Evolutionary conservation across 2,329 filamentous ascomycete genomes (phyloP), one percentile per base, ranked within the genome.

Genomic region (Fusarium sp.): DNA sequence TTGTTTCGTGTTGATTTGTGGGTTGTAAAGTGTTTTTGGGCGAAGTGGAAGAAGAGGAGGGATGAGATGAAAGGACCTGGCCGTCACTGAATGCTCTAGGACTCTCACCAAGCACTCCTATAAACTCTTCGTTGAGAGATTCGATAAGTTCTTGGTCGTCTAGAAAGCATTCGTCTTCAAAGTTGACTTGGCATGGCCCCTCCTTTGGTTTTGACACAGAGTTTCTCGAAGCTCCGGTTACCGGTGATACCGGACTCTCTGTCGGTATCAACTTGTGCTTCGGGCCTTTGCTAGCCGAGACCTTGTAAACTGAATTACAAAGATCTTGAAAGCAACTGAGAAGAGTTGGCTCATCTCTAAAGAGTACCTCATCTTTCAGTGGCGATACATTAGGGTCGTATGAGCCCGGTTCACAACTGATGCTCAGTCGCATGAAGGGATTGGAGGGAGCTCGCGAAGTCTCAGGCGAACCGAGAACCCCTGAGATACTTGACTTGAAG

Each of bases 351-450:
- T 87, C 82, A 46, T 91, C 78, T 5, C 77, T 78, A 68, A 93
- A 92, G 1, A 92, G 68, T 2, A 93, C 81, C 66, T 92, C 85
- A 53, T 91, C 86, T 70, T 93, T 93, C 4, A 85, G 79, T 4
- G 89, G 84, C 57, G 92, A 86, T 6, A 93, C 74, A 63, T 93
- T 93, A 2, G 82, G 79, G 73, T 93, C 90, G 67, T 93, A 93
- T 54, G 79, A 87, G 25, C 81, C 80, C 1, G 77, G 70, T 0
- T 85, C 82, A 67, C 89, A 93, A 13, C 71, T 72, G 27, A 93
- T 85, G 53, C 86, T 83, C 33, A 93, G 73, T 36, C 80, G 80
- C 36, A 92, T 73, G 69, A 93, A 92, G 0, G 82, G 81, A 46
- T 84, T 82, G 15, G 78, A 80, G 19, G 78, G 63, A 9, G 61